Conservation (phyloP, 495 filamentous ascomycete genomes). For the Sphaerosporella brunnea region DNA sequence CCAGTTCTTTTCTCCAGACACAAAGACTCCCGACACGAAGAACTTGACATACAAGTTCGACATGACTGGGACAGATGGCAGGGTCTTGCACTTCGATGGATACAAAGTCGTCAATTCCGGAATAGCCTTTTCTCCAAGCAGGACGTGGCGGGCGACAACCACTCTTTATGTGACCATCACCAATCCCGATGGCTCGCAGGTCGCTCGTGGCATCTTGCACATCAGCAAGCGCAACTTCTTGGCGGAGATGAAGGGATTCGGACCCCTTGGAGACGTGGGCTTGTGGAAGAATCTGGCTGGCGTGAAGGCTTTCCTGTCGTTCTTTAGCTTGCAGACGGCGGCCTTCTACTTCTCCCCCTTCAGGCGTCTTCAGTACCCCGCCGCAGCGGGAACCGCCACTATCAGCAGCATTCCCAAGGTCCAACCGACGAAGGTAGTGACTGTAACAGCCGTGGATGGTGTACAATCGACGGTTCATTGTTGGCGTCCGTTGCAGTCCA, state of each 20-base stretch:
- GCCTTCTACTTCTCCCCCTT: slow-evolving; percentile 40
- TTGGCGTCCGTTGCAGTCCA: slow-evolving; percentile 33
- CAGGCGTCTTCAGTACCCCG: slow-evolving; percentile 37
- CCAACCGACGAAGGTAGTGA: slow-evolving; percentile 29
- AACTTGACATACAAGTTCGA: slow-evolving; percentile 46
- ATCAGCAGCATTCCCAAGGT: slow-evolving; percentile 31
- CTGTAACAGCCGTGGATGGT: slow-evolving; percentile 31
- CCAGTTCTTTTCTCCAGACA: slow-evolving; percentile 39
- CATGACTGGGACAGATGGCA: slow-evolving; percentile 36
- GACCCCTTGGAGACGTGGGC: slow-evolving; percentile 29
- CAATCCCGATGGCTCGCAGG: slow-evolving; percentile 27
- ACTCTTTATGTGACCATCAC: slow-evolving; percentile 42
- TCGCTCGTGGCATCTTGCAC: slow-evolving; percentile 43
- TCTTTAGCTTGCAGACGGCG: slow-evolving; percentile 39
- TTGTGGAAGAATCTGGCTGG: slow-evolving; percentile 25
- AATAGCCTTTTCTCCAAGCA: slow-evolving; percentile 34
- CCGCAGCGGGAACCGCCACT: slow-evolving; percentile 31
- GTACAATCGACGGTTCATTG: slow-evolving; percentile 36
- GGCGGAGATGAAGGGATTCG: slow-evolving; percentile 40
- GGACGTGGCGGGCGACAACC: slow-evolving; percentile 45
- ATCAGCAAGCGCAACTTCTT: slow-evolving; percentile 39
- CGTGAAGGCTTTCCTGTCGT: slow-evolving; percentile 35
- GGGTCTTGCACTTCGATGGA: slow-evolving; percentile 39
- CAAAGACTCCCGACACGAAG: slow-evolving; percentile 36
- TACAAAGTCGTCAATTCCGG: slow-evolving; percentile 45